Evolutionary conservation across 169 alveolate species (phyloP), one percentile per base, ranked within the genome.

Genomic region (Cryptosporidium viatorum): DNA sequence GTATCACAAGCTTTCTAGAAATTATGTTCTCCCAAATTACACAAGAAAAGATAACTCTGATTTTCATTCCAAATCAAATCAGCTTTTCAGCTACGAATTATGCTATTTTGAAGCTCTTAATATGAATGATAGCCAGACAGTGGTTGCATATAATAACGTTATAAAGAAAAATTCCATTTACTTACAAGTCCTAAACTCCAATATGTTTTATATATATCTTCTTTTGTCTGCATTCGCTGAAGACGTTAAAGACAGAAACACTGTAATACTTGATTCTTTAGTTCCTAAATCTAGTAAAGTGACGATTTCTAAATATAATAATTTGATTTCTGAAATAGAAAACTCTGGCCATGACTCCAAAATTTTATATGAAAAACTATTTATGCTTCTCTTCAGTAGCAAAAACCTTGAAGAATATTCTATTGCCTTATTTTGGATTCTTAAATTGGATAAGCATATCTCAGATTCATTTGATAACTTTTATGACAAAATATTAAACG

Each of bases 351-450:
- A 14, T 10, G 50, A 23, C 10, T 23, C 48, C 9, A 16, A 48
- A 12, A 39, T 51, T 29, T 16, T 58, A 8, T 51, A 55, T 18
- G 68, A 73, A 5, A 51, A 10, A 9, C 71, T 73, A 31, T n/a
- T 31, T 29, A 12, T 26, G 7, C 48, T 73, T 26, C 29, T 73
- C 3, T 73, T 73, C 33, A 21, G 35, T 29, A 52, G 58, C 21
- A 73, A 73, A 51, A 55, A 45, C 31, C 51, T 73, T 4, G 45
- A 73, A 23, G 86, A 73, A 35, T 73, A 73, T 58, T 4, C 86
- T 31, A 5, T 73, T 33, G 62, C 31, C 21, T 52, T 59, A 55
- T 73, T 51, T 73, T 73, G 71, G 45, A 52, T 73, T 51, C 55
- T 73, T 18, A 73, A 29, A 21, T 12, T 37, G 23, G 37, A 10